Conservation (phyloP, 805 yeast species). For the Yarrowia yakushimensis region DNA sequence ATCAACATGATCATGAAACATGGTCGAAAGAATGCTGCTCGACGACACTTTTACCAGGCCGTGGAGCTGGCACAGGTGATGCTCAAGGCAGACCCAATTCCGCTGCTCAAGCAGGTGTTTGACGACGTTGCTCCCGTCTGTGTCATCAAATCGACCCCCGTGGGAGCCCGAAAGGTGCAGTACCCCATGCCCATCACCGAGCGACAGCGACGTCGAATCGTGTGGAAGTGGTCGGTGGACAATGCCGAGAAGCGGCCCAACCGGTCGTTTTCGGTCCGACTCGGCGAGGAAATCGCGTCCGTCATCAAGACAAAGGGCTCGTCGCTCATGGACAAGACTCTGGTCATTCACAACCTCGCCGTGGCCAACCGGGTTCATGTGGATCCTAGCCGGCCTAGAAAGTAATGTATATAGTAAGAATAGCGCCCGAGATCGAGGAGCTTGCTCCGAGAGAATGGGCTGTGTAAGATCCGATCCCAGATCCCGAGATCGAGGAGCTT, state of each 20-base stretch:
- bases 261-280: slow-evolving; percentile 77
- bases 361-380: slow-evolving; percentile 61
- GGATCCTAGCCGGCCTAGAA: background rate
- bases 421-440: background rate
- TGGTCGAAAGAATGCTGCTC: slow-evolving; percentile 82
- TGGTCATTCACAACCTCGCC: slow-evolving; percentile 79
- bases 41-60: slow-evolving; percentile 68
- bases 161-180: slow-evolving; percentile 75
- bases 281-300: slow-evolving; percentile 82
- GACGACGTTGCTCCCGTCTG: slow-evolving; percentile 77
- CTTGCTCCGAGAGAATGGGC: background rate
- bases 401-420: slow-evolving; percentile 1
- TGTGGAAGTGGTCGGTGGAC: slow-evolving; percentile 87
- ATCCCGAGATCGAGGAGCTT: too few relatives aligned
- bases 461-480: too few relatives aligned
- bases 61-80: slow-evolving; percentile 73
- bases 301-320: slow-evolving; percentile 76
- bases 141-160: slow-evolving; percentile 67
- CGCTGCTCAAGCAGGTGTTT: slow-evolving; percentile 64
- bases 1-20: slow-evolving; percentile 87
- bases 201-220: slow-evolving; percentile 80
- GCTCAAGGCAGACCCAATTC: slow-evolving; percentile 75
- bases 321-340: slow-evolving; percentile 72
- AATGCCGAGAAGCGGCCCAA: slow-evolving; percentile 77
- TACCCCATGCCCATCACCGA: slow-evolving; percentile 80